Percentiles rank a stretch among this genome's conserved stretches.
Conservation (phyloP, 2,329 filamentous ascomycete species). For the Cordyceps tenuipes region DNA sequence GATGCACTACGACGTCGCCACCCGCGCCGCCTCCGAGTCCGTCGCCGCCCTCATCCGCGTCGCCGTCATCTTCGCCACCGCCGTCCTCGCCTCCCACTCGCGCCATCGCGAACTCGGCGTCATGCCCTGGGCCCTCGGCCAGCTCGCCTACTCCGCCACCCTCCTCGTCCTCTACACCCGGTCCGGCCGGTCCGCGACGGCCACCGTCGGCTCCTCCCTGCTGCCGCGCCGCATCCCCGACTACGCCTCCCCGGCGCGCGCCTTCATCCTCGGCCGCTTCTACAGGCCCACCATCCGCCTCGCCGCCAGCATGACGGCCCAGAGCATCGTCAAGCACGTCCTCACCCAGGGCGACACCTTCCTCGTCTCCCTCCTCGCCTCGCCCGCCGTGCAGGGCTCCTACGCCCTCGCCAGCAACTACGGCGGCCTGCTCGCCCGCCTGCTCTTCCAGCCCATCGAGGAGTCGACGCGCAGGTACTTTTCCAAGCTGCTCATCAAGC, state of each 20-base stretch:
- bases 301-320: constrained; percentile 73
- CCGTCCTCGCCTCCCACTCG: constrained; percentile 50
- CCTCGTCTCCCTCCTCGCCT: constrained; percentile 70
- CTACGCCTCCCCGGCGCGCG: constrained; percentile 11
- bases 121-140: constrained; percentile 81
- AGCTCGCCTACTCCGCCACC: constrained; percentile 64
- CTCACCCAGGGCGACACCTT: constrained; percentile 92
- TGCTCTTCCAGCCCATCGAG: constrained; percentile 91
- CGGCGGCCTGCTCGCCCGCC: constrained; percentile 76
- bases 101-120: constrained; percentile 59
- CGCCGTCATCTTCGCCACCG: constrained; percentile 61
- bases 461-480: constrained; percentile 89
- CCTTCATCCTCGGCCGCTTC: constrained; percentile 54
- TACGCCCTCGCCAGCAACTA: constrained; percentile 95
- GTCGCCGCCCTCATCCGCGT: constrained; percentile 72
- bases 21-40: constrained; percentile 77
- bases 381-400: constrained; percentile 73
- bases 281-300: constrained; percentile 63
- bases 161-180: constrained; percentile 63
- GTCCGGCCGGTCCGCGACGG: constrained; percentile 50
- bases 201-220: constrained; percentile 59
- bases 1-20: constrained; percentile 70
- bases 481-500: constrained; percentile 59
- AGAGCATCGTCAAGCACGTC: constrained; percentile 84
- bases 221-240: constrained; percentile 36